phyloP scores from a whole-genome alignment of 768 basidiomycete genomes.

The Russula virescens region DNA sequence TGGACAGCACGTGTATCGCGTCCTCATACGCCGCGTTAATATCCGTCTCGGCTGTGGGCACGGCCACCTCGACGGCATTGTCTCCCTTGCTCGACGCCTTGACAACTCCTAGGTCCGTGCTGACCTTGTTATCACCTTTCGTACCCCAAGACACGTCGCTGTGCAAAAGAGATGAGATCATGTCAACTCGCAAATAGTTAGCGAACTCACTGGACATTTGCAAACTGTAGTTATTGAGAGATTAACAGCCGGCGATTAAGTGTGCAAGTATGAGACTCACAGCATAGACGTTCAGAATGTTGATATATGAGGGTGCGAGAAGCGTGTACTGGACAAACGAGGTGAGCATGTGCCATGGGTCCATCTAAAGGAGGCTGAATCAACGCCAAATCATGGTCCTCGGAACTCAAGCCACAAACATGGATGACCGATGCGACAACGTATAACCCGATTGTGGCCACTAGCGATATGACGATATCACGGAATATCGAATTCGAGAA shows the following conservation, averaged over 20 bases:
- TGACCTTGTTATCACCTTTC: conserved; percentile 86
- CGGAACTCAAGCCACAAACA: conserved; percentile 44
- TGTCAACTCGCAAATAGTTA: background rate
- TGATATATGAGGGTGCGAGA: conserved; percentile 91
- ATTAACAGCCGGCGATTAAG: background rate
- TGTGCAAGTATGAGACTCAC: conserved; percentile 34
- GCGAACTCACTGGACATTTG: conserved; percentile 61
- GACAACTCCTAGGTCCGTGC: conserved; percentile 81
- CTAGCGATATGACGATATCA: conserved; percentile 78
- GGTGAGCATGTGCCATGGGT: conserved; percentile 99
- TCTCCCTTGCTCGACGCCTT: conserved; percentile 55
- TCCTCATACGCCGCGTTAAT: conserved; percentile 89
- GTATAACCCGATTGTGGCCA: conserved; percentile 89
- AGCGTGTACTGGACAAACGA: conserved; percentile 90
- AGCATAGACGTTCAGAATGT: conserved; percentile 88
- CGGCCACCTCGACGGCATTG: conserved; percentile 79
- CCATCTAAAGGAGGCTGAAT: conserved; percentile 47
- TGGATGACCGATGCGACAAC: conserved; percentile 76
- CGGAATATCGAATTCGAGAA: conserved; percentile 78
- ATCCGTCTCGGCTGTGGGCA: conserved; percentile 85
- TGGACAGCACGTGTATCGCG: conserved; percentile 73
- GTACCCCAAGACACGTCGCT: conserved; percentile 93
- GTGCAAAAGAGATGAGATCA: conserved; percentile 7
- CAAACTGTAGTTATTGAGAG: conserved; percentile 45
- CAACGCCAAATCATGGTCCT: conserved; percentile 15